A percentile compares a stretch with the other conserved stretches of the same genome.
Conservation (phyloP, 768 basidiomycete genomes). For the Suillus fuscotomentosus region DNA sequence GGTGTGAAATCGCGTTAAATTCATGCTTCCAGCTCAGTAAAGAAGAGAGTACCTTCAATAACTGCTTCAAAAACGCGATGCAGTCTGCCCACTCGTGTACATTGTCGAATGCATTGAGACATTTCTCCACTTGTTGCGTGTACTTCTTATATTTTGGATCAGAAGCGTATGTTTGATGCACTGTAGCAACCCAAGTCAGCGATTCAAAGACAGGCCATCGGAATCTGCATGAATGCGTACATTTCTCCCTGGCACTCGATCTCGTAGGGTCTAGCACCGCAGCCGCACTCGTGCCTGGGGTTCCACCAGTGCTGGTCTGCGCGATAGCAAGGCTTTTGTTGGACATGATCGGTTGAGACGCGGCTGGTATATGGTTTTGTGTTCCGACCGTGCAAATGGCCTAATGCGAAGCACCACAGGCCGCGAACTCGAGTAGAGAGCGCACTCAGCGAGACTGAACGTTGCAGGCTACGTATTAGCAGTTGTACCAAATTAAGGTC, state of each 20-base stretch:
- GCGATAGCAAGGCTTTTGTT: not conserved
- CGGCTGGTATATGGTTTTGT: not conserved
- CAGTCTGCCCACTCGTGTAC: constrained; percentile 99
- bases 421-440: not conserved
- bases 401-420: not conserved
- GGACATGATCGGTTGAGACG: not conserved
- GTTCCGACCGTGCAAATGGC: not conserved
- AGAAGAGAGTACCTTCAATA: constrained; percentile 68
- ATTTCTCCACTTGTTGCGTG: constrained; percentile 87
- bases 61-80: constrained; percentile 92
- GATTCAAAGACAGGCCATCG: not conserved
- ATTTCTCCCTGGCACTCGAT: not conserved
- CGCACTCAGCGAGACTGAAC: not conserved
- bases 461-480: not conserved
- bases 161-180: constrained; percentile 57
- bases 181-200: constrained; percentile 36
- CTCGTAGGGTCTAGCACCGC: not conserved
- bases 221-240: not conserved
- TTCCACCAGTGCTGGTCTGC: not conserved
- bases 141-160: constrained; percentile 97
- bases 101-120: constrained; percentile 88
- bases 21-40: not conserved
- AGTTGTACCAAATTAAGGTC: constrained; percentile 1
- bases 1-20: constrained; percentile 4
- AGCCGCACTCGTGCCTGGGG: not conserved